A percentile compares a stretch with the other conserved stretches of the same genome.
Conservation (phyloP, 164 flowering plant genomes). For the Stephania yunnanensis region DNA sequence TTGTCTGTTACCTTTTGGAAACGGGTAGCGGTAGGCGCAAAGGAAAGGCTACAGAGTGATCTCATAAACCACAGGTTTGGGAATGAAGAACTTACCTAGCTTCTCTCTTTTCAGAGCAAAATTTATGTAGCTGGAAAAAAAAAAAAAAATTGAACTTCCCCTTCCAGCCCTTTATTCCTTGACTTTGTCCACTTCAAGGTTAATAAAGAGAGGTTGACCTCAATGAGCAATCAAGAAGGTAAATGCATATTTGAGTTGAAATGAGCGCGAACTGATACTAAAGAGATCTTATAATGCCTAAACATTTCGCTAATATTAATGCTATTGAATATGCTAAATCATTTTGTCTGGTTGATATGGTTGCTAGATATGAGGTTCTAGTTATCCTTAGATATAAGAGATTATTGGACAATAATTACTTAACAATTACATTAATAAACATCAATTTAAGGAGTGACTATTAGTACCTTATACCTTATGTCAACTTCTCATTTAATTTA, state of each 20-base stretch:
- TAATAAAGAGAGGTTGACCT: background rate
- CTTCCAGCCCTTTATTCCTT: background rate
- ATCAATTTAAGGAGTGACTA: too few relatives aligned
- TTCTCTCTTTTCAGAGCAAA: background rate
- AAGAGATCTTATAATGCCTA: background rate
- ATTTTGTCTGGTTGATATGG: too few relatives aligned
- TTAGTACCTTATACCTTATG: too few relatives aligned
- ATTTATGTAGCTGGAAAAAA: background rate
- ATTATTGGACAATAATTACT: too few relatives aligned
- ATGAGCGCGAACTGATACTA: too few relatives aligned
- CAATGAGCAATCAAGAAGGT: background rate
- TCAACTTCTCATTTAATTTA: too few relatives aligned
- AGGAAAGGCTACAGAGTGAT: conserved; percentile 90
- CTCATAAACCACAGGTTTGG: background rate
- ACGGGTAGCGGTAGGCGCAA: conserved; percentile 67
- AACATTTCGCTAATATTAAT: too few relatives aligned
- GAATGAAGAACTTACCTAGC: background rate
- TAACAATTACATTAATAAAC: too few relatives aligned
- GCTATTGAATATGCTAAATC: too few relatives aligned
- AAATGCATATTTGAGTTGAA: background rate
- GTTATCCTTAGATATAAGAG: too few relatives aligned
- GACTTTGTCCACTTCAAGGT: background rate
- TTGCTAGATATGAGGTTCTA: too few relatives aligned
- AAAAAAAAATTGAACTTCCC: background rate
- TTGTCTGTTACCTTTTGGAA: conserved; percentile 83